Evolutionary conservation across 2,329 filamentous ascomycete species (phyloP), one percentile per base, ranked within the genome.

Genomic region (Hymenoscyphus linearis): DNA sequence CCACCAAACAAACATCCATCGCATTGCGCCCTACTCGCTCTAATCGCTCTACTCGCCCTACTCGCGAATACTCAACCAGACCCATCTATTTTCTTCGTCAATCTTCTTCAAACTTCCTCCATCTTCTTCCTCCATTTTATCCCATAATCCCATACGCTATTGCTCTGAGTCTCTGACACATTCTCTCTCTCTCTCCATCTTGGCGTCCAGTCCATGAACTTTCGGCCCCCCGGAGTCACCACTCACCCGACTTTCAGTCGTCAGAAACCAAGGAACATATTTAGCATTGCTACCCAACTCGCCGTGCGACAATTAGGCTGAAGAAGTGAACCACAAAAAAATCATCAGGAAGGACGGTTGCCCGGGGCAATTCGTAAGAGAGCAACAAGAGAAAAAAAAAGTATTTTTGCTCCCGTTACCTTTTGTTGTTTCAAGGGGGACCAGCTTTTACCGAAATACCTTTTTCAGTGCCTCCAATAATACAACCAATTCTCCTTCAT

Each of bases 261-360:
- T 62, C 66, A 65, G 66, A 63, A 50, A 7, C 31, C 34, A 55
- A 31, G 18, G 25, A 55, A 25, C 40, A 47, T 25, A 47, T 35
- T 55, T 55, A 35, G 64, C 66, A 65, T 69, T 69, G 66, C 62
- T 70, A 68, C 68, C 68, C 68, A 70, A 70, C 22, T 59, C 44
- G 10, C 58, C 58, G 62, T 63, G 58, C 65, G 64, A 66, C 65
- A 63, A 66, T 69, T 65, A 69, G 68, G 68, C 68, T 68, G 65
- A 67, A 69, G 65, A 64, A 65, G 6, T 22, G 44, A 50, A 66
- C 63, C 65, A 65, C 64, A 63, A 64, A 61, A 66, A 58, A 34
- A 58, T 26, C 26, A 34, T 35, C 36, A 40, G 14, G 22, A 57
- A 13, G 16, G 34, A 47, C 55, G 27, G 57, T 27, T 31, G 54